These are phyloP conservation scores for Diaporthe helianthi DNA, from an alignment of 2,329 filamentous ascomycete genomes.

Conservation along the genomic window DNA sequence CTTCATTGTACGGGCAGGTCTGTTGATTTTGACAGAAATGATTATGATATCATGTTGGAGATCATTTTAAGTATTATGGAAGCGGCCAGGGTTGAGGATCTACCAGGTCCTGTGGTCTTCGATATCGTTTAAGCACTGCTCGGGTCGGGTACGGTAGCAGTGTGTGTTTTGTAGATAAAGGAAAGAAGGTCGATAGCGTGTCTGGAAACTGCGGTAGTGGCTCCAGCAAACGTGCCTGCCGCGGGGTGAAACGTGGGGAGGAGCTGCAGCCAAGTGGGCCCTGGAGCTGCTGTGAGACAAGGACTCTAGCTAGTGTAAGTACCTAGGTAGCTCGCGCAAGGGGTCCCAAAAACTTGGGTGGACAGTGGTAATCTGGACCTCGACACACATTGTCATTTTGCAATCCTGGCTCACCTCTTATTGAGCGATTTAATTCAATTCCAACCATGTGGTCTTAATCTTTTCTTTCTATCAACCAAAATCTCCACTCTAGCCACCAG, in stretches of 20 bases:
- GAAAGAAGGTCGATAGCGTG: neutral
- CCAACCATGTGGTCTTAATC: conserved; percentile 29
- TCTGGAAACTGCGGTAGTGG: neutral
- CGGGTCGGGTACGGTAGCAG: too few relatives aligned
- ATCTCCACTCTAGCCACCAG: neutral
- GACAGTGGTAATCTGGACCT: conserved; percentile 10
- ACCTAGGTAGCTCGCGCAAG: too few relatives aligned
- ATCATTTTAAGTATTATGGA: neutral
- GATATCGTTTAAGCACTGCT: neutral
- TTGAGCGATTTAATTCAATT: conserved; percentile 31
- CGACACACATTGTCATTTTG: conserved; percentile 21
- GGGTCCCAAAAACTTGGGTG: conserved; percentile 9
- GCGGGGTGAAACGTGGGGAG: conserved; percentile 16
- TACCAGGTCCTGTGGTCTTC: neutral
- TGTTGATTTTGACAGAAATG: neutral
- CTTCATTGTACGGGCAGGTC: neutral
- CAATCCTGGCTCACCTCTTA: conserved; percentile 3
- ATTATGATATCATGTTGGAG: neutral
- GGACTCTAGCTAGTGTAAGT: conserved; percentile 5
- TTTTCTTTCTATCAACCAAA: neutral
- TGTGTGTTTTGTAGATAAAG: too few relatives aligned
- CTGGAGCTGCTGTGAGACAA: conserved; percentile 1
- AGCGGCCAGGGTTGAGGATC: neutral
- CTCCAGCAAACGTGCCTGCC: neutral
- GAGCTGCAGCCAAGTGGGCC: conserved; percentile 14